Evolutionary conservation across 257 asterid genomes (phyloP).

Genomic region (Forsythia suspensa): DNA sequence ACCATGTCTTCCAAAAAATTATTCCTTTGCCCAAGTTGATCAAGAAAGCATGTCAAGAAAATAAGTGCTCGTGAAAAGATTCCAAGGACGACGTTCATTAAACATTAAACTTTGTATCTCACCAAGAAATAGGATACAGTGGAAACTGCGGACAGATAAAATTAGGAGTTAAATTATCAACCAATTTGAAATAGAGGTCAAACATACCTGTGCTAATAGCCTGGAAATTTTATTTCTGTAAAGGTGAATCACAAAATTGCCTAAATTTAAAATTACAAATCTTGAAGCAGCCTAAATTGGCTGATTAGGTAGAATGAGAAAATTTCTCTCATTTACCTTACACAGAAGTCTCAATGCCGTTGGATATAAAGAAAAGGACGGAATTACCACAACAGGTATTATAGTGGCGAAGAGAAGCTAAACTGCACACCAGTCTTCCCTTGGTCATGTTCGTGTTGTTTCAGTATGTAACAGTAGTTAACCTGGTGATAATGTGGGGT

Average conservation of each 20-base stretch:
- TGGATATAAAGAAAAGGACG: slow-evolving; percentile 13
- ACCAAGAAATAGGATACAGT: slow-evolving; percentile 6
- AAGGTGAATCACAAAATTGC: slow-evolving; percentile 28
- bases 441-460: slow-evolving; percentile 68
- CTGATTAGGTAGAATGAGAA: slow-evolving; percentile 9
- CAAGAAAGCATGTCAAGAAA: background rate
- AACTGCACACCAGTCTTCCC: slow-evolving; percentile 92
- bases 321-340: slow-evolving; percentile 17
- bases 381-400: slow-evolving; percentile 21
- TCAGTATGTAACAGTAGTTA: slow-evolving; percentile 77
- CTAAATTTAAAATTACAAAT: slow-evolving; percentile 25
- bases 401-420: slow-evolving; percentile 78
- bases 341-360: slow-evolving; percentile 17
- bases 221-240: slow-evolving; percentile 25
- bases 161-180: slow-evolving; percentile 3
- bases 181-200: slow-evolving; percentile 20
- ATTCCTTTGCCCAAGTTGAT: background rate
- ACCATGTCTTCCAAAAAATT: background rate
- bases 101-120: background rate
- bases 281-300: slow-evolving; percentile 27
- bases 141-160: background rate
- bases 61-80: background rate
- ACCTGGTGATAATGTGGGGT: slow-evolving; percentile 44
- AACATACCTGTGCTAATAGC: slow-evolving; percentile 4
- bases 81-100: background rate